phyloP scores from a whole-genome alignment of 2,329 filamentous ascomycete species.

The Aureobasidium leucospermi region DNA sequence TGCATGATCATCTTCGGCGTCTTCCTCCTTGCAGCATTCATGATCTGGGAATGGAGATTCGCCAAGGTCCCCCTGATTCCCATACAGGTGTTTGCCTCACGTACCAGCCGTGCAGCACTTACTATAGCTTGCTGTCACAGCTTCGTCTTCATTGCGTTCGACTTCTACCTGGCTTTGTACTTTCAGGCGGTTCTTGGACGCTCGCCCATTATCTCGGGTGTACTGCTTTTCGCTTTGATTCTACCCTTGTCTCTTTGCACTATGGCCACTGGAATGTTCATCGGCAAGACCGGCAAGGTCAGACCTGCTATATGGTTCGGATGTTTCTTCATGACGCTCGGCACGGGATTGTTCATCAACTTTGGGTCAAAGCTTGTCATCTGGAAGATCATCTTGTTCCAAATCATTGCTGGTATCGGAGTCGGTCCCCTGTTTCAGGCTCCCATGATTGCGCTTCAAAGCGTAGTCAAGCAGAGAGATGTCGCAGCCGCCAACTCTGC shows the following conservation, averaged over 20 bases:
- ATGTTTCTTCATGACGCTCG: conserved; percentile 35
- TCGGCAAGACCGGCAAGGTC: conserved; percentile 44
- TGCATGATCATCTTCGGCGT: conserved; percentile 31
- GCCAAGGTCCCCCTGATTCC: conserved; percentile 35
- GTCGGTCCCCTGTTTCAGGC: conserved; percentile 47
- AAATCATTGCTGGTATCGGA: conserved; percentile 46
- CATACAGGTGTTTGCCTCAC: neutral
- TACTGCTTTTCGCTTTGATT: conserved; percentile 45
- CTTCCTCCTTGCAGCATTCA: conserved; percentile 27
- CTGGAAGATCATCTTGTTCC: conserved; percentile 38
- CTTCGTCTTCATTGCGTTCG: conserved; percentile 53
- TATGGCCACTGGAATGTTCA: conserved; percentile 42
- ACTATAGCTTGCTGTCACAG: conserved; percentile 32
- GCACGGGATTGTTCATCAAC: conserved; percentile 40
- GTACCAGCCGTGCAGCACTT: conserved; percentile 3
- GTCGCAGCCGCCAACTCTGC: conserved; percentile 47
- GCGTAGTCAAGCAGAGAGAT: conserved; percentile 42
- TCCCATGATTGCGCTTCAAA: conserved; percentile 50
- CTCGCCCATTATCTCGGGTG: conserved; percentile 51
- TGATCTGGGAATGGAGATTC: conserved; percentile 32
- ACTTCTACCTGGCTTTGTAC: conserved; percentile 68
- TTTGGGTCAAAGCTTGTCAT: conserved; percentile 31
- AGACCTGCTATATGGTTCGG: conserved; percentile 41
- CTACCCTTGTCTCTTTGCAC: conserved; percentile 49
- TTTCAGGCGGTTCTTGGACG: conserved; percentile 61